Evolutionary conservation across 1,284 basidiomycete genomes (phyloP).

Genomic region (Ceratobasidium sp.): DNA sequence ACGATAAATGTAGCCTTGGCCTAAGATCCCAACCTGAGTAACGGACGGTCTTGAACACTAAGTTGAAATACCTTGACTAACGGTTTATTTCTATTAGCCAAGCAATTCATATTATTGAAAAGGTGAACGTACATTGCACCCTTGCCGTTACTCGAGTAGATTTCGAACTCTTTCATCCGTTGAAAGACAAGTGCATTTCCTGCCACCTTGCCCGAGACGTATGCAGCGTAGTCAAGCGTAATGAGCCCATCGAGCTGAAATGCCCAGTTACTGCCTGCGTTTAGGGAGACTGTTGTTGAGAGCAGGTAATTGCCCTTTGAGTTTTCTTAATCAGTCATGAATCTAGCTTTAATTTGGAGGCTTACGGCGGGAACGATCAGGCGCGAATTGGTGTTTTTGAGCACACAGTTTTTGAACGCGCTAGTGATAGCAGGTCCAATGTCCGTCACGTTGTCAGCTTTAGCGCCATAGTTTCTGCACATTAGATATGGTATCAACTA

Average conservation of each 20-base stretch:
- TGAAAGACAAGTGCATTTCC: conserved; percentile 34
- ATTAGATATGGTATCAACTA: background rate
- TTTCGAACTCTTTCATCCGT: conserved; percentile 59
- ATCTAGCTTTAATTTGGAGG: background rate
- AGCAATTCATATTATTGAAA: background rate
- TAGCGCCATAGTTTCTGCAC: conserved; percentile 37
- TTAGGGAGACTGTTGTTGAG: conserved; percentile 56
- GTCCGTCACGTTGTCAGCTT: conserved; percentile 50
- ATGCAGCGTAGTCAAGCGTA: conserved; percentile 51
- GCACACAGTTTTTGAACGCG: conserved; percentile 58
- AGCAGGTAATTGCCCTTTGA: conserved; percentile 56
- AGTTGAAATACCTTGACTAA: conserved; percentile 52
- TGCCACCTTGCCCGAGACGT: conserved; percentile 28
- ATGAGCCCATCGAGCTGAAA: conserved; percentile 59
- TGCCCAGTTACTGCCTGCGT: conserved; percentile 57
- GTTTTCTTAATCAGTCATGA: background rate
- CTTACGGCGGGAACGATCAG: conserved; percentile 54
- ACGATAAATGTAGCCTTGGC: conserved; percentile 42
- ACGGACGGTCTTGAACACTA: background rate
- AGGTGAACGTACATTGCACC: conserved; percentile 58
- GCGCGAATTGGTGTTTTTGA: conserved; percentile 55
- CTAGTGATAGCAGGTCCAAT: conserved; percentile 59
- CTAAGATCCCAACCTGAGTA: background rate
- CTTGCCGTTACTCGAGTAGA: conserved; percentile 59
- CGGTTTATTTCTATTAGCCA: background rate